Evolutionary conservation across 805 yeast species (phyloP).

Genomic region (Ogataea philodendri): DNA sequence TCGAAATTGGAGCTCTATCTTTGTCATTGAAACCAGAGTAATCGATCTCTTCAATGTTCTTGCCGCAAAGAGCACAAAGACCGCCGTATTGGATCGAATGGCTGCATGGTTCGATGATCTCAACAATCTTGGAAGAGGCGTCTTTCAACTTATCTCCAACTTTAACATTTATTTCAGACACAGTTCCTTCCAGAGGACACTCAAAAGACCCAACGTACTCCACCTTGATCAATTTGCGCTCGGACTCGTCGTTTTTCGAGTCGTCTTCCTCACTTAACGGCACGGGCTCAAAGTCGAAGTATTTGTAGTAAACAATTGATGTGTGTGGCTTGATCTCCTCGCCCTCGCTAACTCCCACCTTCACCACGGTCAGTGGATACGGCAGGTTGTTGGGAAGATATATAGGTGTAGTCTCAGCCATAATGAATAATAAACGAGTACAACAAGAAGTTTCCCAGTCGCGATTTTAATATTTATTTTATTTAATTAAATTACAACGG

Average conservation of each 20-base stretch:
- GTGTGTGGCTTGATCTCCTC: conserved; percentile 49
- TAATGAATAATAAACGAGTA: conserved; percentile 6
- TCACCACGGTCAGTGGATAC: conserved; percentile 64
- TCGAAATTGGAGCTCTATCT: conserved; percentile 78
- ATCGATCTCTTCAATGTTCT: conserved; percentile 69
- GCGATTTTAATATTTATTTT: conserved; percentile 5
- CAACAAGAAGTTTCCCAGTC: conserved; percentile 9
- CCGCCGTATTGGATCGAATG: conserved; percentile 96
- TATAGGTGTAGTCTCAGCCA: conserved; percentile 44
- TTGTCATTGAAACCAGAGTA: conserved; percentile 66
- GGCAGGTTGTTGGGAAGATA: conserved; percentile 60
- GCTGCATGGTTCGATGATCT: conserved; percentile 76
- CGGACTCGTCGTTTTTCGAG: conserved; percentile 38
- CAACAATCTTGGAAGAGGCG: conserved; percentile 43
- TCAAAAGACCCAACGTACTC: conserved; percentile 78
- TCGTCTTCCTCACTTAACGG: conserved; percentile 45
- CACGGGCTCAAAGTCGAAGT: conserved; percentile 62
- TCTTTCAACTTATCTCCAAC: conserved; percentile 62
- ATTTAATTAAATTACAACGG: too few relatives aligned
- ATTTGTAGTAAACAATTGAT: conserved; percentile 58
- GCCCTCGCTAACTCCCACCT: conserved; percentile 45
- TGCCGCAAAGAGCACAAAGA: conserved; percentile 90
- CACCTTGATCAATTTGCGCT: conserved; percentile 45
- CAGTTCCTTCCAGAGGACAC: conserved; percentile 73
- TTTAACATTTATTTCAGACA: conserved; percentile 48